These are phyloP conservation scores for Solanum hybrid DNA, from an alignment of 305 asterid genomes.

Conservation along the genomic window DNA sequence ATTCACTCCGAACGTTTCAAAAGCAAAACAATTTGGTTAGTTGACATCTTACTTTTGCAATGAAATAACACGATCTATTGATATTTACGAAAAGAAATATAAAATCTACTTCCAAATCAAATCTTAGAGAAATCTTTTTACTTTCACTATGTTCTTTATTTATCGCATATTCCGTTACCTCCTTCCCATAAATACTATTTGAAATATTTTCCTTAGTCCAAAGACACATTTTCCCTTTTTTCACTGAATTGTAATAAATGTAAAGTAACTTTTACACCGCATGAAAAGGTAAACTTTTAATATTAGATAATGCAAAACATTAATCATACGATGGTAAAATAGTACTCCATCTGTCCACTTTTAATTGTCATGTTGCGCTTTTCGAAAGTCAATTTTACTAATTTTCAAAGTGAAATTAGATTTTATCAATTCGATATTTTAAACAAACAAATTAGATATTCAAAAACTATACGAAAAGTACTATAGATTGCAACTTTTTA, in stretches of 20 bases:
- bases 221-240: neutral
- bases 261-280: no score
- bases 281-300: neutral
- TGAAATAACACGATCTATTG: neutral
- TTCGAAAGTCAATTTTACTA: no score
- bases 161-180: neutral
- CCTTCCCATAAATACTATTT: neutral
- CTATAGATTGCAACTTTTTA: no score
- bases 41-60: neutral
- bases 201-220: neutral
- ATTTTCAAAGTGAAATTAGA: no score
- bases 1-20: no score
- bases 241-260: neutral
- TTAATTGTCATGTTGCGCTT: no score
- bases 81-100: no score
- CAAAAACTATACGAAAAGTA: no score
- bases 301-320: neutral
- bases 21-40: neutral
- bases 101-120: no score
- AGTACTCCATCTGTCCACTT: rapidly evolving
- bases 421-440: no score
- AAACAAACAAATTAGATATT: no score
- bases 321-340: neutral
- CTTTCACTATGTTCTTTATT: neutral
- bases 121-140: neutral